Evolutionary conservation across 2,329 filamentous ascomycete species (phyloP).

Genomic region (Apiospora aurea): DNA sequence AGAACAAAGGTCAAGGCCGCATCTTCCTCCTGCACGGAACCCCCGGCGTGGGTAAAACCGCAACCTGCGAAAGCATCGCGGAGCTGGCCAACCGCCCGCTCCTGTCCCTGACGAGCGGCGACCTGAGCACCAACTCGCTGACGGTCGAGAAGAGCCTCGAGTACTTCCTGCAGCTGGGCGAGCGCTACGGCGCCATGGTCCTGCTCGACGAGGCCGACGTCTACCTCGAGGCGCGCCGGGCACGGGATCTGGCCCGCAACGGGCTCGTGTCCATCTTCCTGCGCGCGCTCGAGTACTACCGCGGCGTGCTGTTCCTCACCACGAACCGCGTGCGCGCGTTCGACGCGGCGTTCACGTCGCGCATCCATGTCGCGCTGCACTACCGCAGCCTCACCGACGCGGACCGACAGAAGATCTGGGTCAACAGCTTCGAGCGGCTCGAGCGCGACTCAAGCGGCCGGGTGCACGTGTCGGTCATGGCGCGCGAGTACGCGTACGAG

Average conservation of each 20-base stretch:
- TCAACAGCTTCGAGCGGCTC: conserved; percentile 54
- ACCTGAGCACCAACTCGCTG: conserved; percentile 38
- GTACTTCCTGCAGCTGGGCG: conserved; percentile 48
- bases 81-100: conserved; percentile 44
- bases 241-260: conserved; percentile 31
- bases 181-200: conserved; percentile 47
- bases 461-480: conserved; percentile 46
- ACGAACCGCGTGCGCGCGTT: conserved; percentile 35
- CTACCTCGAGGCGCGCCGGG: conserved; percentile 44
- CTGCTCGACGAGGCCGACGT: conserved; percentile 43
- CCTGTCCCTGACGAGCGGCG: conserved; percentile 42
- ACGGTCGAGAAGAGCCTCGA: conserved; percentile 35
- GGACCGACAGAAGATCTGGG: conserved; percentile 37
- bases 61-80: conserved; percentile 47
- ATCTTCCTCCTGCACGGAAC: conserved; percentile 54
- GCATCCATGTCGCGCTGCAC: conserved; percentile 35
- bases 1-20: conserved; percentile 44
- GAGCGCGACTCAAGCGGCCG: conserved; percentile 47
- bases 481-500: conserved; percentile 49
- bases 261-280: conserved; percentile 33
- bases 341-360: conserved; percentile 37
- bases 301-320: conserved; percentile 35
- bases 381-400: conserved; percentile 49
- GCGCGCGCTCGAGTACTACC: conserved; percentile 33
- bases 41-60: conserved; percentile 50